Conservation (phyloP, 495 filamentous ascomycete genomes). For the Penicillium soppii region DNA sequence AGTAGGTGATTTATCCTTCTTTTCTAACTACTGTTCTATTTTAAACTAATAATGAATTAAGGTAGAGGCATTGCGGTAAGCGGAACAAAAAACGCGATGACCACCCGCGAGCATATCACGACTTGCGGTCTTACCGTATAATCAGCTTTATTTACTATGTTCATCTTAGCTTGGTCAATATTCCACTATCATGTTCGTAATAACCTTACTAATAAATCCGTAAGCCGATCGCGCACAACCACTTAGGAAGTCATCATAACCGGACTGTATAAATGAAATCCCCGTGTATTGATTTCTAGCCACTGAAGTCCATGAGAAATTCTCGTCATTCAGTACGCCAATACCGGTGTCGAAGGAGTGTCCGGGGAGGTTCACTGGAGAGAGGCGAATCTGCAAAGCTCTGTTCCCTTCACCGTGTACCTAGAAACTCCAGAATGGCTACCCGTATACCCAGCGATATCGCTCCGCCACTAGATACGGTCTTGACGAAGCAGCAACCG, state of each 20-base stretch:
- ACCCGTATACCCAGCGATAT: conserved; percentile 14
- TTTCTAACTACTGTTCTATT: not conserved
- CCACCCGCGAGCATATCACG: conserved; percentile 40
- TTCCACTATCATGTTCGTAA: conserved; percentile 33
- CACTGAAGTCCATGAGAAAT: no score
- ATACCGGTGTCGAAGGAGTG: no score
- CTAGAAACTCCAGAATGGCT: conserved; percentile 17
- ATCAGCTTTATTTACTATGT: conserved; percentile 40
- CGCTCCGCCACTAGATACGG: conserved; percentile 16
- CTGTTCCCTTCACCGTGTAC: no score
- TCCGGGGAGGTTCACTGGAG: no score
- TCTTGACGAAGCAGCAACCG: conserved; percentile 23
- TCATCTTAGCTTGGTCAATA: conserved; percentile 26
- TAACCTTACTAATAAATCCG: conserved; percentile 18
- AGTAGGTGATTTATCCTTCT: conserved; percentile 16
- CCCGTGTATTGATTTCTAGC: no score
- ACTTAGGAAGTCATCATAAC: conserved; percentile 19
- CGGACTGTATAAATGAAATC: conserved; percentile 64
- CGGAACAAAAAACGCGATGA: conserved; percentile 4
- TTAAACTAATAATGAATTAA: not conserved
- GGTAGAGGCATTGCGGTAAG: conserved; percentile 15
- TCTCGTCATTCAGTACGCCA: no score
- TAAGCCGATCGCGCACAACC: conserved; percentile 19
- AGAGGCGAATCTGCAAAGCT: no score
- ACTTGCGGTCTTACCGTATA: conserved; percentile 38